Evolutionary conservation across 139 green algal genomes (phyloP), one percentile per base, ranked within the genome.

Genomic region (Spirogloea muscicola): DNA sequence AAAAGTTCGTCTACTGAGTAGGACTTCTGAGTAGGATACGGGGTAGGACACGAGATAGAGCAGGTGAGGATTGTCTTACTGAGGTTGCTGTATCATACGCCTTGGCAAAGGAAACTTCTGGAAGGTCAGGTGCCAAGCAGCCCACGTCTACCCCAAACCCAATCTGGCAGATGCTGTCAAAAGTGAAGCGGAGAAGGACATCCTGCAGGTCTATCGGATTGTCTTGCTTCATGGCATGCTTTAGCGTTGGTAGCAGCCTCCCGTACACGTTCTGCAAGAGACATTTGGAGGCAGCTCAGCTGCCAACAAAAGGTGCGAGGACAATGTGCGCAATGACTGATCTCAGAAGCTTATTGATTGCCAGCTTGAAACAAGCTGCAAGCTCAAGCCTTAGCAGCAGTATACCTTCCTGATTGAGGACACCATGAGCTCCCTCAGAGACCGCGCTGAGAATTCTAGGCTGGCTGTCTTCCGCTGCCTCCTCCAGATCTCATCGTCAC

Each of bases 391-490:
- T n/a, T n/a, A n/a, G n/a, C n/a, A n/a, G n/a, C n/a, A n/a, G n/a
- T n/a, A n/a, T n/a, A n/a, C 43, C 21, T 72, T 18, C 29, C n/a
- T 33, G 33, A 78, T 29, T 31, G 68, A 36, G 0, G 21, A 31
- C 34, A 66, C 25, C 36, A 43, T 69, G 44, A 82, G 68, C 18
- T 72, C 34, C 18, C 64, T 41, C 3, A 82, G 64, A 18, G 25
- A 57, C 0, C 49, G 36, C 0, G 49, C 18, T 25, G 49, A 72
- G 67, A 82, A 82, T 51, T 82, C 74, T 1, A 58, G 42, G 49
- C 64, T 76, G 21, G 74, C 63, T 0, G 36, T 27, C 67, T 82
- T 82, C 7, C 74, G 5, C 51, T 82, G 74, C 67, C 25, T 16
- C 42, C n/a, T 21, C 74, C 74, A 82, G 27, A 2, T 36, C 39